Evolutionary conservation across 2,329 filamentous ascomycete genomes (phyloP).

Genomic region (Neonectria ditissima): DNA sequence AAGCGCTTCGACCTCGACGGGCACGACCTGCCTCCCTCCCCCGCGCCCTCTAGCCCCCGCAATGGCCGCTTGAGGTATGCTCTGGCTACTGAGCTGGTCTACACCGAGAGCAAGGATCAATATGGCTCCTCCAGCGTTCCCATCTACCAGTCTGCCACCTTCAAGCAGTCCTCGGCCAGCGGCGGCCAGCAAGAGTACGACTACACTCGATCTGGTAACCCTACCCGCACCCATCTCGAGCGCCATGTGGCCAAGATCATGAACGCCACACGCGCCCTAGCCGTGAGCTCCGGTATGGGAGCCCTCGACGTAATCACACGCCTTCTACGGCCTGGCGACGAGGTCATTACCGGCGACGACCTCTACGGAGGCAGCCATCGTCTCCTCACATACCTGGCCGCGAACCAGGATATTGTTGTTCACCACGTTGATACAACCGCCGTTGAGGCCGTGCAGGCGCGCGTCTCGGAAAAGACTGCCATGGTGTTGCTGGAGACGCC

Average conservation of each 20-base stretch:
- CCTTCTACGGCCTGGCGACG: constrained; percentile 89
- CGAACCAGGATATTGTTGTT: constrained; percentile 90
- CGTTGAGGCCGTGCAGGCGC: constrained; percentile 74
- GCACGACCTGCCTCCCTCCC: constrained; percentile 88
- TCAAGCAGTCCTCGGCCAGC: constrained; percentile 87
- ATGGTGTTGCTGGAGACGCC: constrained; percentile 98
- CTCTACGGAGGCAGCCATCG: constrained; percentile 96
- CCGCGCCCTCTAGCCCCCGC: constrained; percentile 89
- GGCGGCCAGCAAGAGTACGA: constrained; percentile 92
- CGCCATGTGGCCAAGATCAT: constrained; percentile 99
- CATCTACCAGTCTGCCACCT: constrained; percentile 98
- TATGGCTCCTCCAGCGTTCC: constrained; percentile 96
- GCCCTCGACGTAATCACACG: constrained; percentile 96
- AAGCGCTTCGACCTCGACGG: constrained; percentile 82
- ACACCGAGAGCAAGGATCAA: constrained; percentile 95
- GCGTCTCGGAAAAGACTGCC: constrained; percentile 83
- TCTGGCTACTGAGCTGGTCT: constrained; percentile 94
- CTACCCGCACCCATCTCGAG: constrained; percentile 94
- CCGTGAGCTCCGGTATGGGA: constrained; percentile 97
- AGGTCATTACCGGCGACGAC: constrained; percentile 97
- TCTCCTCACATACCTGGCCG: constrained; percentile 89
- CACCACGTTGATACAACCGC: constrained; percentile 96
- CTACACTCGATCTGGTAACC: constrained; percentile 97
- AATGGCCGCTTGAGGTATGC: constrained; percentile 87
- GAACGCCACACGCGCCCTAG: constrained; percentile 90